Evolutionary conservation across 1,139 yeast species (phyloP), one percentile per base, ranked within the genome.

Genomic region (Yamadazyma buinensis): DNA sequence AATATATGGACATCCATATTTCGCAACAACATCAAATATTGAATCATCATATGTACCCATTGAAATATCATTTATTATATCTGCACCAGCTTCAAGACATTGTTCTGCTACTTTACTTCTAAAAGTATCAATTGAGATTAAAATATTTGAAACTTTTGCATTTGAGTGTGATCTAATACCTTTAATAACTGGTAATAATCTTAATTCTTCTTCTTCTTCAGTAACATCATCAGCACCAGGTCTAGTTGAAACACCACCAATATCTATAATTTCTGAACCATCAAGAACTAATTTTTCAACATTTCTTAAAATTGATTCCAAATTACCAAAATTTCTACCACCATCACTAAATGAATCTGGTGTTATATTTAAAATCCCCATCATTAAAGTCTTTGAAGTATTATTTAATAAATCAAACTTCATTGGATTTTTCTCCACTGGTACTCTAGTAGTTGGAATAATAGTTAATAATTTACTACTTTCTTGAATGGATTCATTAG

Each of bases 291-390:
- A 68, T 20, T 55, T 43, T 36, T 59, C 51, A 2, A 78, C 73
- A 19, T 62, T 59, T 0, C 62, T 63, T 3, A 73, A 45, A 3
- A 61, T 47, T 4, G 55, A 48, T 4, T 55, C 53, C 5, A 61
- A 55, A 18, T 66, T 47, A 5, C 46, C 41, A 28, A 35, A 55
- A 31, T 56, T 48, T n/a, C 40, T 43, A 0, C 95, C 90, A 1
- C 95, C 97, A 57, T 94, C 98, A 34, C 96, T 86, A 52, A 92
- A 92, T 0, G 97, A 88, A 54, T 94, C 97, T 0, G 97, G 97
- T 0, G 98, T 92, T 15, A 84, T 73, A 51, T 92, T 92, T 39
- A 92, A 57, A 31, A 92, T 81, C 1, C 90, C 95, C 98, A 92
- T 92, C 33, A 88, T 57, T 29, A 63, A 52, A 0, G 85, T 78